These are phyloP conservation scores for Chrysosporium queenslandicum DNA, from an alignment of 2,329 filamentous ascomycete genomes.

Conservation along the genomic window DNA sequence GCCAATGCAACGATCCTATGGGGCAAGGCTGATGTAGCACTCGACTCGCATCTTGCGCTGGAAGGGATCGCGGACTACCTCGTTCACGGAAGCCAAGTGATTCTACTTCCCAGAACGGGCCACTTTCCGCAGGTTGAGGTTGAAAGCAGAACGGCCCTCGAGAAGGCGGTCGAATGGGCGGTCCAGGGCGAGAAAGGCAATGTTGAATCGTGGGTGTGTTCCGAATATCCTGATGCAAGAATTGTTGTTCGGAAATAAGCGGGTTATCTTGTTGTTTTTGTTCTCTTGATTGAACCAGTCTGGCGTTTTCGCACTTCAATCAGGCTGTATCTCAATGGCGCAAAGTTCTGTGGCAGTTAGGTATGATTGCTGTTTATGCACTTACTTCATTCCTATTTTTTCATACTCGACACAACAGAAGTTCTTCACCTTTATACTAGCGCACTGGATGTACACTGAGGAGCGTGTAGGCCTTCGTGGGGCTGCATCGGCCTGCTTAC, in stretches of 20 bases:
- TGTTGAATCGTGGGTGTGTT: slow-evolving; percentile 24
- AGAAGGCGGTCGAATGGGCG: slow-evolving; percentile 34
- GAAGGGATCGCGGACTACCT: slow-evolving; percentile 47
- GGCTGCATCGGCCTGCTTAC: too few relatives aligned
- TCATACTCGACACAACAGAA: too few relatives aligned
- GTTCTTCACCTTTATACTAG: too few relatives aligned
- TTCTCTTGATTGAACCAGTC: neutral
- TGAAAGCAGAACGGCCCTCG: slow-evolving; percentile 35
- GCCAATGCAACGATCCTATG: slow-evolving; percentile 46
- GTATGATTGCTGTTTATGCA: too few relatives aligned
- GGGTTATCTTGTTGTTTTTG: neutral
- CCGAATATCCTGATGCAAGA: slow-evolving; percentile 27
- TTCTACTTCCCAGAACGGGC: slow-evolving; percentile 41
- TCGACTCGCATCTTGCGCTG: slow-evolving; percentile 41
- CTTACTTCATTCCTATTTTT: too few relatives aligned
- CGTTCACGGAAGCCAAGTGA: slow-evolving; percentile 40
- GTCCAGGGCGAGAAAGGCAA: slow-evolving; percentile 30
- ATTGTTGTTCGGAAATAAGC: slow-evolving; percentile 27
- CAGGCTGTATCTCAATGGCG: too few relatives aligned
- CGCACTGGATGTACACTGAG: too few relatives aligned
- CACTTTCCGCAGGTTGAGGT: slow-evolving; percentile 47
- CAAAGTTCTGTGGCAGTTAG: too few relatives aligned
- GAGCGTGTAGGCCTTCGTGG: too few relatives aligned
- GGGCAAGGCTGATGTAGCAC: slow-evolving; percentile 44
- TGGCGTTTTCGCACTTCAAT: neutral